phyloP scores from a whole-genome alignment of 2,329 filamentous ascomycete species.

The Phialophora tarda region DNA sequence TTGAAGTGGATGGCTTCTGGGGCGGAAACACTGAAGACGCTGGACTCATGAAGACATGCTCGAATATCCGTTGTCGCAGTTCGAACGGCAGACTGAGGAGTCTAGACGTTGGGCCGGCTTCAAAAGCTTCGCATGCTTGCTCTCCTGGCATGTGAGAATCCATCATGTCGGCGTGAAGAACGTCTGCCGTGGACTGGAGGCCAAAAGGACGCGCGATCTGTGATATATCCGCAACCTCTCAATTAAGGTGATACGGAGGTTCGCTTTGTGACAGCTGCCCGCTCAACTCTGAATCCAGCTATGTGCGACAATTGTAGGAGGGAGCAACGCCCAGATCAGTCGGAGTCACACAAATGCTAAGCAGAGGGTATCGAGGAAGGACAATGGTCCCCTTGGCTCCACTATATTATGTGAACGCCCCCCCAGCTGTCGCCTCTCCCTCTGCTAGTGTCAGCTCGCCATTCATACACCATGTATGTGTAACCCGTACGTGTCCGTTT shows the following conservation, averaged over 20 bases:
- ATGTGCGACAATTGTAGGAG: not conserved
- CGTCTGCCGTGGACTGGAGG: not conserved
- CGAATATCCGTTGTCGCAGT: conserved; percentile 19
- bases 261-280: not conserved
- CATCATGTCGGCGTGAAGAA: not conserved
- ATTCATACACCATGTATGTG: not conserved
- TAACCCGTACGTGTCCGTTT: not conserved
- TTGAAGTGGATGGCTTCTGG: not conserved
- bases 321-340: not conserved
- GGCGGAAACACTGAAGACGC: conserved; percentile 5
- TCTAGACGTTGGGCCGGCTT: not conserved
- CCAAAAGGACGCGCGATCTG: not conserved
- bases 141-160: not conserved
- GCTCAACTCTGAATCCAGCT: not conserved
- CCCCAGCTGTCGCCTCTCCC: not conserved
- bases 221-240: not conserved
- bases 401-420: not conserved
- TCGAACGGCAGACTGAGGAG: conserved; percentile 23
- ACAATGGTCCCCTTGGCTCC: not conserved
- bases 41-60: conserved; percentile 10
- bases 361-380: not conserved
- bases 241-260: not conserved
- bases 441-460: not conserved
- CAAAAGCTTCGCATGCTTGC: not conserved
- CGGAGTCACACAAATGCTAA: not conserved